Percentiles rank a stretch among this genome's conserved stretches.
Conservation (phyloP, 1,284 basidiomycete species). For the Moesziomyces antarcticus region DNA sequence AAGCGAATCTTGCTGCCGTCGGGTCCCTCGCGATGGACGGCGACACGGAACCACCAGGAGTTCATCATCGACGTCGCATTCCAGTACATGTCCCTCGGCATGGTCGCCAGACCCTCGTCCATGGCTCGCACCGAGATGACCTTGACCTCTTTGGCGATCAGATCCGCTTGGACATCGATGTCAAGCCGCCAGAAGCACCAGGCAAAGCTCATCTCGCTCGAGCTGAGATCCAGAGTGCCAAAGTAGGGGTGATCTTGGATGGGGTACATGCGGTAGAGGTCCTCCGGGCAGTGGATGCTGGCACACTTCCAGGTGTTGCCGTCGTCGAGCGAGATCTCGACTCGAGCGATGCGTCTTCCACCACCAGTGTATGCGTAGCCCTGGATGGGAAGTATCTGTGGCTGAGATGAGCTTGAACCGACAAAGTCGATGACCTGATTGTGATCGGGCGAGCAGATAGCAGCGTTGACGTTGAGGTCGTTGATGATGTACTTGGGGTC, state of each 20-base stretch:
- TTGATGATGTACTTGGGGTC: conserved; percentile 73
- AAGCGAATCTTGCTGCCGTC: conserved; percentile 70
- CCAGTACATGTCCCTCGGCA: conserved; percentile 72
- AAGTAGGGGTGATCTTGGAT: conserved; percentile 66
- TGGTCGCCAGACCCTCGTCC: conserved; percentile 73
- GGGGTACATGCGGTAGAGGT: conserved; percentile 70
- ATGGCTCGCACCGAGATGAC: conserved; percentile 73
- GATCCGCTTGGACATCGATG: conserved; percentile 66
- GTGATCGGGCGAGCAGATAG: conserved; percentile 75
- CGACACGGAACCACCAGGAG: conserved; percentile 74
- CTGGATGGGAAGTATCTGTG: conserved; percentile 55
- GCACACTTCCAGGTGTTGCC: conserved; percentile 73
- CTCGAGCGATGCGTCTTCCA: conserved; percentile 74
- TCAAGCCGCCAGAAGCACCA: conserved; percentile 77
- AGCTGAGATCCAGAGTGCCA: conserved; percentile 71
- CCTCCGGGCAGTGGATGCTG: conserved; percentile 73
- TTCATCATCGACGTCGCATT: conserved; percentile 75
- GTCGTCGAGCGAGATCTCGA: conserved; percentile 76
- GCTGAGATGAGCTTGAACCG: neutral
- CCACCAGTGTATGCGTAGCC: conserved; percentile 80
- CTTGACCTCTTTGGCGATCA: conserved; percentile 70
- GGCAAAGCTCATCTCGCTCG: conserved; percentile 74
- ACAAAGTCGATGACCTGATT: conserved; percentile 70
- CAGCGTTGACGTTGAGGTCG: conserved; percentile 76
- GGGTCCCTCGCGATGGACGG: conserved; percentile 70